Base-by-base conservation (phyloP, 225 moss, liverwort and hornwort genomes). In the Pseudisothecium myosuroides region DNA sequence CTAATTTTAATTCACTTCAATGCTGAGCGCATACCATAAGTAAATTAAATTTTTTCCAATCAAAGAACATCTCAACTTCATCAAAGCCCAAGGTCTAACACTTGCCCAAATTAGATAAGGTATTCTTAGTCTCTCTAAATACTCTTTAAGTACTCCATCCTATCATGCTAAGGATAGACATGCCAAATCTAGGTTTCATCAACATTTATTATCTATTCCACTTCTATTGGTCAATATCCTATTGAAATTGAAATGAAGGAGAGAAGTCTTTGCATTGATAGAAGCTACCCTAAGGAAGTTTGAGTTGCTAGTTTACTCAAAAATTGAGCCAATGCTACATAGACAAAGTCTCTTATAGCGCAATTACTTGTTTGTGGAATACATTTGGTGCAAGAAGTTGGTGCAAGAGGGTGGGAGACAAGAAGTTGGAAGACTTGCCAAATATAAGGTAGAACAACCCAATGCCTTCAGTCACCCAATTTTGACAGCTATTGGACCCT, bases 261-360 rank as follows among this genome's bases (percentile, higher is more conserved):
- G 4, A 29, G 12, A 17, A 58, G 9, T 4, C 29, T 58, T 29
- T 13, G 19, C 7, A 58, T 28, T 19, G 28, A 19, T 1, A 59
- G 2, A 58, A n/a, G 4, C 5, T 39, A 55, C 5, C 7, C 7
- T 7, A 0, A 28, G 0, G 2, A 18, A 28, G 5, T 80, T 80
- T 41, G 26, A 24, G 1, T 9, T 6, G 54, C 14, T 27, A 37
- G 5, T 39, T 17, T 29, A 2, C 0, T 78, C 18, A n/a, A 28
- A 59, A 80, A 12, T 12, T 3, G 0, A 59, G 5, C 19, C 14
- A 28, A 10, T 24, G 16, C 6, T 55, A 15, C 0, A 26, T 14
- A 16, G 8, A 49, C 0, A 26, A 0, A 56, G 1, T 17, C 10
- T 76, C 16, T 37, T 0, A 1, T 24, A 10, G 2, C 26, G 4